Evolutionary conservation across 2,329 filamentous ascomycete genomes (phyloP).

Genomic region (Sodiomyces alkalinus): DNA sequence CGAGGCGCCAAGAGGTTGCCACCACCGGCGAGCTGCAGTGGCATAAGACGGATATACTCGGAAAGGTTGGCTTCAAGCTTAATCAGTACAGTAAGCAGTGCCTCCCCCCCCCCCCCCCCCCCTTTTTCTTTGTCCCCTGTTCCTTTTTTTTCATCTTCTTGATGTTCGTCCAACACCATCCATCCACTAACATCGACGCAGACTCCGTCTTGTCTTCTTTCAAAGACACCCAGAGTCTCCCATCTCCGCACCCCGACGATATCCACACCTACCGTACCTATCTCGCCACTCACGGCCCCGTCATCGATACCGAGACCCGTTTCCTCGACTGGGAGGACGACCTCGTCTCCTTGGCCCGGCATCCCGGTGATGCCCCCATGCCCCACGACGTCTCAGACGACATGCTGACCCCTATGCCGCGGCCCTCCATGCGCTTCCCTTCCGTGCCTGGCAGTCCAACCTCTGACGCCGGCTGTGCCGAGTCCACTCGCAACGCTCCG

Average conservation of each 20-base stretch:
- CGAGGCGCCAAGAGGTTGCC: conserved; percentile 39
- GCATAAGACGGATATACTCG: conserved; percentile 44
- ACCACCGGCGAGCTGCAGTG: conserved; percentile 39
- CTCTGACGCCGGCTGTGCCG: background rate
- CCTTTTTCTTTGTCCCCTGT: no score
- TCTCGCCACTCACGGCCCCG: conserved; percentile 35
- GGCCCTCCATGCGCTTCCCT: background rate
- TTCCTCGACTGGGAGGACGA: conserved; percentile 43
- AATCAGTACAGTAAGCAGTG: conserved; percentile 47
- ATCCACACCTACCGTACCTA: conserved; percentile 35
- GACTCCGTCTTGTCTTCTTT: conserved; percentile 46
- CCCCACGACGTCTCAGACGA: conserved; percentile 2
- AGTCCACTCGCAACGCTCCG: conserved; percentile 2
- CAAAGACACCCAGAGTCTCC: conserved; percentile 32
- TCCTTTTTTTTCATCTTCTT: background rate
- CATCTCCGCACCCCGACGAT: conserved; percentile 33
- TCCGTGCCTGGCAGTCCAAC: conserved; percentile 1
- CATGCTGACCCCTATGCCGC: conserved; percentile 7
- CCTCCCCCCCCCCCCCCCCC: no score
- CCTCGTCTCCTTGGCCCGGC: conserved; percentile 27
- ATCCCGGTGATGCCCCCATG: background rate
- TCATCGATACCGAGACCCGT: conserved; percentile 41
- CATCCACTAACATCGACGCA: no score
- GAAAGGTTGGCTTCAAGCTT: conserved; percentile 49
- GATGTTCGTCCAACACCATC: no score